Evolutionary conservation across 2,329 filamentous ascomycete genomes (phyloP), one percentile per base, ranked within the genome.

Genomic region (Talaromyces sp.): DNA sequence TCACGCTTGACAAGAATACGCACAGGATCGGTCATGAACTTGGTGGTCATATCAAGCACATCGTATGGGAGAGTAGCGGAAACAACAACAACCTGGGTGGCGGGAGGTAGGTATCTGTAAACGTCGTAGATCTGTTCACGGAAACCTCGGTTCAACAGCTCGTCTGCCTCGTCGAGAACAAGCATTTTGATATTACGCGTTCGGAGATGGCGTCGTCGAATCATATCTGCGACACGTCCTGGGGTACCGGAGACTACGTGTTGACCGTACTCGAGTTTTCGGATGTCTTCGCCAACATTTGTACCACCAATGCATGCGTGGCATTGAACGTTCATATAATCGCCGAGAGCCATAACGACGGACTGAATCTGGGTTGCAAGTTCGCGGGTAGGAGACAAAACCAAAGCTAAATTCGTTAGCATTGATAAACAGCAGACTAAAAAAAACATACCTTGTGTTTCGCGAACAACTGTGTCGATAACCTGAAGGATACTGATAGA

Each of bases 251-350:
- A 97, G 41, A 99, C 95, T 67, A 99, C 94, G 76, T 99, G 95
- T 79, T 97, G 95, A 69, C 95, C 95, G 73, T 98, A 95, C 78
- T 98, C 93, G 68, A 99, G 91, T 82, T 96, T 96, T 78, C 92
- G 90, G 72, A 99, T 99, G 76, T 99, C 95, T 77, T 98, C 95
- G 72, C 95, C 93, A 43, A 99, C 93, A 75, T 97, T 98, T 70
- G 95, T 99, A 67, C 95, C 95, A 71, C 95, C 95, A 74, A 99
- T 98, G 80, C 95, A 99, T 66, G 95, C 94, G 74, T 99, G 95
- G 82, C 95, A 99, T 81, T 99, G 93, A 3, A 99, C 92, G 76
- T 97, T 97, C 95, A 99, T 98, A 84, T 97, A 99, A 80, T 99
- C 95, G 70, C 95, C 95, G n/a, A 99, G 87, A n/a, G 95, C 95